Base-by-base conservation (phyloP, 345 rosid species). In the Populus davidiana region DNA sequence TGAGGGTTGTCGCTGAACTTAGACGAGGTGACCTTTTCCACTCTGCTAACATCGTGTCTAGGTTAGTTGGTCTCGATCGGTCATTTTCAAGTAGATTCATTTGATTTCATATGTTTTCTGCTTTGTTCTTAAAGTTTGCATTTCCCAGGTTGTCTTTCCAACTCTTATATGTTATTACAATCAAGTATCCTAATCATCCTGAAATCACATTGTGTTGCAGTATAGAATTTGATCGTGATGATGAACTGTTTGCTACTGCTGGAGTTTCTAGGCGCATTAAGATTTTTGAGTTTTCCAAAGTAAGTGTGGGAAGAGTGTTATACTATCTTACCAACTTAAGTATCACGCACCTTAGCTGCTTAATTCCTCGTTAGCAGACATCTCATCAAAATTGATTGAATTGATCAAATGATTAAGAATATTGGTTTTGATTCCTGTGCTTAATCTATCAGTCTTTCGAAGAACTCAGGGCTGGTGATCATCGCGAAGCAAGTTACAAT, bases 211-310 rank as follows among this genome's bases (percentile, higher is more conserved):
- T 23, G 13, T 43, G 25, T 78, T 66, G 83, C 94, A 94, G 98
- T 89, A 94, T 94, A 86, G 98, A 94, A 82, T 94, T 94, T 87
- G 94, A 94, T 74, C 91, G 93, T 17, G 96, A 94, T 77, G 93
- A 92, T 81, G 93, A 94, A 85, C 78, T 89, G 78, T 94, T 94
- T 83, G 98, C 98, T 72, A 94, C 97, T 44, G 97, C 97, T 73
- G 98, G 98, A 80, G 98, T 94, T 72, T 94, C 97, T 61, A 78
- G 94, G 81, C 86, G 94, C 73, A 94, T 94, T 72, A 92, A 92
- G 87, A 90, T 94, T 82, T 94, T 92, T 82, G 96, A 94, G 82
- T 92, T 94, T 81, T 87, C 98, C 25, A 82, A 86, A 80, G 98
- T 94, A 87, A 80, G 94, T 69, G 20, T 52, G n/a, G n/a, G 38